phyloP scores from a whole-genome alignment of 2,329 filamentous ascomycete species.

The Exophiala aquamarina region DNA sequence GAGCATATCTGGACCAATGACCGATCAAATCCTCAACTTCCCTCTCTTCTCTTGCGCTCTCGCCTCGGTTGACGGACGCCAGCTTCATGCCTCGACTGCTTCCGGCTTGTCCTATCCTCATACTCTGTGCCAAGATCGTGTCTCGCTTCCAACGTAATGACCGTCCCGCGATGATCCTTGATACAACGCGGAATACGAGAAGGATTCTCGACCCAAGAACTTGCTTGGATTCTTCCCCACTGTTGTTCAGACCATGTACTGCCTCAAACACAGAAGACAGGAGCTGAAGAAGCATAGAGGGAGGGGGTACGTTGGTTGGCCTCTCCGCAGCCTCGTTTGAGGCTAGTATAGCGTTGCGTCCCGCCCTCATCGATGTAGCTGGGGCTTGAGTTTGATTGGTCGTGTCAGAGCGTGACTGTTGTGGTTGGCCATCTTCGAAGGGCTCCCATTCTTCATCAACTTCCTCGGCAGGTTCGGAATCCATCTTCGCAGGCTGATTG shows the following conservation, averaged over 20 bases:
- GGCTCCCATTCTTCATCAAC: constrained; percentile 56
- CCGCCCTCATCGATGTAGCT: neutral
- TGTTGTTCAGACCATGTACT: constrained; percentile 24
- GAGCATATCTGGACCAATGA: constrained; percentile 73
- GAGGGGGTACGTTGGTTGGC: constrained; percentile 85
- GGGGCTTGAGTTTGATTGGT: no score
- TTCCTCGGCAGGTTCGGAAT: constrained; percentile 20
- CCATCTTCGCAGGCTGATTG: no score
- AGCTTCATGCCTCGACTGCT: constrained; percentile 87
- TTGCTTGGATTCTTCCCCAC: constrained; percentile 5
- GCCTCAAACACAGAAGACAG: constrained; percentile 67
- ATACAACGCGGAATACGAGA: constrained; percentile 56
- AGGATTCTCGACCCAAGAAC: constrained; percentile 12
- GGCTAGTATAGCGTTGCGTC: neutral
- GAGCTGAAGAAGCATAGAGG: constrained; percentile 74
- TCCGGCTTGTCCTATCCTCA: constrained; percentile 75
- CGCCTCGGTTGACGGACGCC: constrained; percentile 77
- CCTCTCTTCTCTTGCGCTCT: constrained; percentile 78
- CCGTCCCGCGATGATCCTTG: constrained; percentile 79
- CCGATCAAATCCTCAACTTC: constrained; percentile 76
- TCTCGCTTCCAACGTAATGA: constrained; percentile 90
- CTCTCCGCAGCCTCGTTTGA: constrained; percentile 40
- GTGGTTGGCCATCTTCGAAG: constrained; percentile 44
- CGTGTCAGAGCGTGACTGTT: no score
- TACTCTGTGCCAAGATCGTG: constrained; percentile 77